These are phyloP conservation scores for Hypomyces rosellus DNA, from an alignment of 2,329 filamentous ascomycete species.

Conservation along the genomic window DNA sequence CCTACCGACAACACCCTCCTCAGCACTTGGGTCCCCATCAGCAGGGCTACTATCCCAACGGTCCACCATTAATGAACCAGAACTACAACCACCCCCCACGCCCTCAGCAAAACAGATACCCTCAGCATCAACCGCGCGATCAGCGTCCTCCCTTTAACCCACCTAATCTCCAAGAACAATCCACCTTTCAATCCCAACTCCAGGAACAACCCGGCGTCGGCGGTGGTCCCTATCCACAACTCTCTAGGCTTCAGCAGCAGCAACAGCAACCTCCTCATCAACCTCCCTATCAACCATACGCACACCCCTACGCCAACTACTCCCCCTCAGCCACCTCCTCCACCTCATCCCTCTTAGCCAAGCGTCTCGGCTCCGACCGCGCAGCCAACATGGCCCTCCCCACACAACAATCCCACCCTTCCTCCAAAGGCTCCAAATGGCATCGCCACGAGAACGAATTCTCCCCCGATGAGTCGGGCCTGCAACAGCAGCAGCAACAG, in stretches of 20 bases:
- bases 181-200: constrained; percentile 10
- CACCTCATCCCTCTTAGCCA: constrained; percentile 41
- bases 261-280: constrained; percentile 14
- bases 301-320: constrained; percentile 9
- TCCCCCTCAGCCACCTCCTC: constrained; percentile 21
- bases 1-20: constrained; percentile 14
- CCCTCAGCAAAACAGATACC: constrained; percentile 7
- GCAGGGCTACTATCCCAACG: constrained; percentile 1
- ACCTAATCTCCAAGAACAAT: constrained; percentile 7
- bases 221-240: background rate
- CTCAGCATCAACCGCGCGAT: constrained; percentile 4
- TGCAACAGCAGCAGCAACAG: background rate
- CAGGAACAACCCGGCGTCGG: constrained; percentile 9
- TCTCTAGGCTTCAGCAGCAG: constrained; percentile 7
- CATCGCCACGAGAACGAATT: background rate
- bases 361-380: constrained; percentile 44
- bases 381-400: constrained; percentile 41
- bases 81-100: constrained; percentile 4
- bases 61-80: background rate
- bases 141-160: constrained; percentile 6
- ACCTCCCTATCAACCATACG: constrained; percentile 12
- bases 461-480: background rate
- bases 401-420: constrained; percentile 15
- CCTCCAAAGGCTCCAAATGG: constrained; percentile 16
- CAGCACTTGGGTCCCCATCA: constrained; percentile 14